A percentile compares a stretch with the other conserved stretches of the same genome.
These are phyloP conservation scores for Tuber brumale DNA, from an alignment of 495 filamentous ascomycete species.

Conservation along the genomic window DNA sequence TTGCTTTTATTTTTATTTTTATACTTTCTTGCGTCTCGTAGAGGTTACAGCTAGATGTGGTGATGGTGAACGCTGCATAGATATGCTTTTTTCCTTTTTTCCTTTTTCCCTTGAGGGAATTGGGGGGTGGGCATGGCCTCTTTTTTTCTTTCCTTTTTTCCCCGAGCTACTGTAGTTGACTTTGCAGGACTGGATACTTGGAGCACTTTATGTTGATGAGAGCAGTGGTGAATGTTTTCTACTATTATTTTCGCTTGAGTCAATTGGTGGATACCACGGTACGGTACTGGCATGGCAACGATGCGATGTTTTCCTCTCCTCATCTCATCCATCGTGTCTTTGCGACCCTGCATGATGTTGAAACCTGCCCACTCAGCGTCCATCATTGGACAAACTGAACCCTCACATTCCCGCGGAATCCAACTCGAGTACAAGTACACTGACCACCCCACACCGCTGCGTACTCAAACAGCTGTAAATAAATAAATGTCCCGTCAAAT, in stretches of 20 bases:
- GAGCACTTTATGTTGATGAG: not conserved
- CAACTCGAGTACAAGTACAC: not conserved
- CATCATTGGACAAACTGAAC: not conserved
- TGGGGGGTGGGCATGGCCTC: not conserved
- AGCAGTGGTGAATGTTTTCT: not conserved
- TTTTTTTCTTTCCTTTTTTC: not conserved
- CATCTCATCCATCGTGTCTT: constrained; percentile 7
- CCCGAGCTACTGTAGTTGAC: too few relatives aligned
- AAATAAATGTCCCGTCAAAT: constrained; percentile 34
- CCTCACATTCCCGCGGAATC: not conserved
- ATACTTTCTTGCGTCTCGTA: not conserved
- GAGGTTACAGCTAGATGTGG: constrained; percentile 3
- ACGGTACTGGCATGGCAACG: not conserved
- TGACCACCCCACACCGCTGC: too few relatives aligned
- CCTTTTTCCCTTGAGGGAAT: not conserved
- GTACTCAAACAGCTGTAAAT: not conserved
- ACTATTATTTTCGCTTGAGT: not conserved
- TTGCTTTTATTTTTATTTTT: not conserved
- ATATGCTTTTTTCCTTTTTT: not conserved
- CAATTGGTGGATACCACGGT: not conserved
- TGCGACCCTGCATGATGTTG: not conserved
- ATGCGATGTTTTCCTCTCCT: not conserved
- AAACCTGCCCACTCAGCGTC: not conserved
- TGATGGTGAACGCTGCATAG: constrained; percentile 4
- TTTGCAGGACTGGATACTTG: not conserved